Evolutionary conservation across 2,329 filamentous ascomycete genomes (phyloP), one percentile per base, ranked within the genome.

Genomic region (Verticillium isaacii): DNA sequence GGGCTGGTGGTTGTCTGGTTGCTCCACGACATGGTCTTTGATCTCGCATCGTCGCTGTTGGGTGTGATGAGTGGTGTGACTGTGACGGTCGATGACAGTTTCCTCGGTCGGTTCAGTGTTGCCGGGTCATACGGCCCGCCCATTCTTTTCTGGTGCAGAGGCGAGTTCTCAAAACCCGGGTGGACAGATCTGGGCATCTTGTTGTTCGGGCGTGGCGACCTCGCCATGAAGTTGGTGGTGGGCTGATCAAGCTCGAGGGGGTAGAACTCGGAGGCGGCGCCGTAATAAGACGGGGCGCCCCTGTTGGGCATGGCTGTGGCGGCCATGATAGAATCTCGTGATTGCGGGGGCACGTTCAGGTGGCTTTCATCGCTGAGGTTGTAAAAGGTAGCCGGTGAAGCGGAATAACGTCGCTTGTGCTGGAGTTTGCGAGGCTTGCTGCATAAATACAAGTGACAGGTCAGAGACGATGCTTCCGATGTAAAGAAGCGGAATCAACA

Each of bases 1-100:
- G 78, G 79, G 63, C 78, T 71, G 66, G 74, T 78, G 54, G 75
- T 29, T 29, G 29, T 74, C 62, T 71, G 73, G 64, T 71, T 78
- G 50, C 74, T 75, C 66, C 69, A 71, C 2, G 75, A 73, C 2
- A 71, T 62, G 5, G 66, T 69, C 50, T 70, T 67, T 45, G 64
- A 67, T 36, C 71, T 66, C 12, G 68, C 67, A 7, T 66, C 67
- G 19, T 65, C 66, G 64, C 64, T 72, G 8, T 73, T 70, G 39
- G 66, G 67, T 19, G 75, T 72, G 58, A 69, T 67, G 60, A 68
- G 67, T 9, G 68, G 68, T 36, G 63, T 64, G 52, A 69, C 67
- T 32, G 64, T 64, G 50, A 70, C 67, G 19, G 69, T 60, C 6
- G 70, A 67, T 1, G 75, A 75, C 3, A 77, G 70, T 63, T 73